phyloP scores from a whole-genome alignment of 176 grass and related monocot species.

The Microstegium vimineum region DNA sequence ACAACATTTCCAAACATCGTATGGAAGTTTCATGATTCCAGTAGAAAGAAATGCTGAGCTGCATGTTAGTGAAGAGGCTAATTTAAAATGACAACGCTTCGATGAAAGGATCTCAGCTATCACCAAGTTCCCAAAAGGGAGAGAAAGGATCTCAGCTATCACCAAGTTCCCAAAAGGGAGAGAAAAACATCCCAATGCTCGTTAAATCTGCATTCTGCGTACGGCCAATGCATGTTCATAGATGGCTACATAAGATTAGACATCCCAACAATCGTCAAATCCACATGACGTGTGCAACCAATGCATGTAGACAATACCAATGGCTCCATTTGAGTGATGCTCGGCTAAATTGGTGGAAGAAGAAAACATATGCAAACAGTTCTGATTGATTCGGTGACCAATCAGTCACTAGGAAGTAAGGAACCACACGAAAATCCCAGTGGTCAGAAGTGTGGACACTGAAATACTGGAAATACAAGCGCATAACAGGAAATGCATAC shows the following conservation, averaged over 20 bases:
- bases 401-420: background rate
- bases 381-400: background rate
- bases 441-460: background rate
- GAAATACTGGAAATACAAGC: background rate
- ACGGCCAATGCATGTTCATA: background rate
- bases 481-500: background rate
- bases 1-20: background rate
- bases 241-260: background rate
- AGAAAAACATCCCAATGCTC: background rate
- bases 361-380: background rate
- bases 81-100: background rate
- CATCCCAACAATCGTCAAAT: background rate
- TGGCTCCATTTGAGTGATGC: background rate
- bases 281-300: background rate
- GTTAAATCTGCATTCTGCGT: background rate
- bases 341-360: background rate
- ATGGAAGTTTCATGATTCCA: background rate
- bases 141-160: too few relatives aligned
- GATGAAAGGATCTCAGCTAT: background rate
- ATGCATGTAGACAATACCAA: slow-evolving; percentile 7
- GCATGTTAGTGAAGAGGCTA: background rate
- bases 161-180: background rate
- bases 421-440: background rate
- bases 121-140: too few relatives aligned
- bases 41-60: background rate